phyloP scores from a whole-genome alignment of 371 early-diverging fungal species.

The Chytridiales sp. region DNA sequence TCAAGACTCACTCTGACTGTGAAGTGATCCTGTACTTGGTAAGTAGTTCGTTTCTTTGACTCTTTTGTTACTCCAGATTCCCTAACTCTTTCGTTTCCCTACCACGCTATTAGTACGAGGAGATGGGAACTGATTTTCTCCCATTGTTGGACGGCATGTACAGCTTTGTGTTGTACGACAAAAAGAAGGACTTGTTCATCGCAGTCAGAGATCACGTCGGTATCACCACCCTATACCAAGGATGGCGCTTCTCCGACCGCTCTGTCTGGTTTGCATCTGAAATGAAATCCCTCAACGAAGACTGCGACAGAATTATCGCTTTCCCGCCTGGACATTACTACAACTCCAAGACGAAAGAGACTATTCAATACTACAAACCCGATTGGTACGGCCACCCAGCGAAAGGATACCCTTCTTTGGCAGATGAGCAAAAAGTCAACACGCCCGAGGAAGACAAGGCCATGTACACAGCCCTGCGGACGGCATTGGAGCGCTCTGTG shows the following conservation, averaged over 20 bases:
- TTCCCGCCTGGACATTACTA: constrained; percentile 96
- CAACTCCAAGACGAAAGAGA: constrained; percentile 68
- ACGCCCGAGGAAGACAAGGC: constrained; percentile 42
- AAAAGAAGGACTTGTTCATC: constrained; percentile 69
- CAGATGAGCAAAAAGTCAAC: constrained; percentile 30
- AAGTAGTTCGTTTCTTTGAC: constrained; percentile 29
- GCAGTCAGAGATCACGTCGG: constrained; percentile 96
- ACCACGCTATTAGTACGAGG: constrained; percentile 68
- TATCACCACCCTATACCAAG: constrained; percentile 95
- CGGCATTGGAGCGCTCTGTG: constrained; percentile 79
- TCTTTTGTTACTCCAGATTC: background rate
- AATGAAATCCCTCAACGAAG: constrained; percentile 90
- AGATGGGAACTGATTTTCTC: constrained; percentile 77
- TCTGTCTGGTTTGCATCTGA: constrained; percentile 92
- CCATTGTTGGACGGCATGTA: constrained; percentile 93
- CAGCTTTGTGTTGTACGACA: constrained; percentile 88
- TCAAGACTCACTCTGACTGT: constrained; percentile 96
- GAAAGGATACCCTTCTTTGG: constrained; percentile 47
- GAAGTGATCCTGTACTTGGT: constrained; percentile 93
- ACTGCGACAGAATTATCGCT: constrained; percentile 90
- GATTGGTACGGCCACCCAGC: constrained; percentile 73
- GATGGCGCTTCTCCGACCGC: constrained; percentile 80
- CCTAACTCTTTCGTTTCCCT: constrained; percentile 1
- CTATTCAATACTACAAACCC: constrained; percentile 85
- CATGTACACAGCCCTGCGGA: constrained; percentile 70